These are phyloP conservation scores for Cladobotryum mycophilum DNA, from an alignment of 2,329 filamentous ascomycete genomes.

Conservation along the genomic window DNA sequence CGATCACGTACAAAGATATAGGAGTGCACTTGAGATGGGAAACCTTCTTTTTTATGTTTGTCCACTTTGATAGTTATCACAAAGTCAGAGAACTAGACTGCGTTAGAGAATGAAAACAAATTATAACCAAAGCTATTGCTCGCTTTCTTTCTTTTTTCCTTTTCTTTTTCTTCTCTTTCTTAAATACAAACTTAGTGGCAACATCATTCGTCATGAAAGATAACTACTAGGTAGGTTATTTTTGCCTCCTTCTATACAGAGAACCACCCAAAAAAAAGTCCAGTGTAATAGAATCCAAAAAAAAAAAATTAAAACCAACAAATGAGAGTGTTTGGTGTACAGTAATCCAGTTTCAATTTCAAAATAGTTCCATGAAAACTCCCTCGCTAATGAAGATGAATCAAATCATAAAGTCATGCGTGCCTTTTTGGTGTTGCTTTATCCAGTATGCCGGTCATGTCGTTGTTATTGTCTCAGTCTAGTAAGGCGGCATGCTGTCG, in stretches of 20 bases:
- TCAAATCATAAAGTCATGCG: slow-evolving; percentile 14
- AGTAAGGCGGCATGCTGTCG: too few relatives aligned
- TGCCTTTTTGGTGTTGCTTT: not conserved
- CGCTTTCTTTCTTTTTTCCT: too few relatives aligned
- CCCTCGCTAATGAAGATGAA: slow-evolving; percentile 16
- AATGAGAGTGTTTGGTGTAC: too few relatives aligned
- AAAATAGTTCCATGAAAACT: slow-evolving; percentile 10
- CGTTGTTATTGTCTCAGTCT: not conserved
- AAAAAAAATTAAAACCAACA: not conserved
- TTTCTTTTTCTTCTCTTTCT: too few relatives aligned
- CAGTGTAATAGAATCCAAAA: not conserved
- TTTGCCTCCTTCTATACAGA: not conserved
- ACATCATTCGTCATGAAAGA: too few relatives aligned
- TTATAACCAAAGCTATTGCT: too few relatives aligned
- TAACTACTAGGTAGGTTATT: too few relatives aligned
- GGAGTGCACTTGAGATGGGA: not conserved
- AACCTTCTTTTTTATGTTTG: not conserved
- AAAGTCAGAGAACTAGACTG: too few relatives aligned
- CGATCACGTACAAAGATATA: not conserved
- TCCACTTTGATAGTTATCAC: too few relatives aligned
- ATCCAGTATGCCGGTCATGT: not conserved
- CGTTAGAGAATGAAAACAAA: too few relatives aligned
- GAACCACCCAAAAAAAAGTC: not conserved
- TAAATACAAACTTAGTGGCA: too few relatives aligned
- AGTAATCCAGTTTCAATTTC: too few relatives aligned